Evolutionary conservation across 2,329 filamentous ascomycete species (phyloP).

Genomic region (Endocalyx cinctus): DNA sequence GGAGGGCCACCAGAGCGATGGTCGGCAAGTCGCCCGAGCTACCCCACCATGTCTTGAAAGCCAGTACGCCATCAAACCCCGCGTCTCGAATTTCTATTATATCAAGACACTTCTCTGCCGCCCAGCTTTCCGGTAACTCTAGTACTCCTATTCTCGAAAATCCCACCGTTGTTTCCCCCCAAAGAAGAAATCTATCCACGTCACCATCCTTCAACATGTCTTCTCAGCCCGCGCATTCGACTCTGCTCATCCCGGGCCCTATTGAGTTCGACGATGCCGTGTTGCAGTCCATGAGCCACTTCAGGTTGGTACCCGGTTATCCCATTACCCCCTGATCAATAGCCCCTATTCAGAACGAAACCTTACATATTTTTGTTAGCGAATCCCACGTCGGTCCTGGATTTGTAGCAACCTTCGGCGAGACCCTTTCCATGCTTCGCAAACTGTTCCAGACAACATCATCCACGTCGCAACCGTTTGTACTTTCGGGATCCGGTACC

Average conservation of each 20-base stretch:
- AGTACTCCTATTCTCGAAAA: constrained; percentile 19
- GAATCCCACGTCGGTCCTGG: constrained; percentile 89
- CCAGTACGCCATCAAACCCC: constrained; percentile 18
- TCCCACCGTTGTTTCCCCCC: constrained; percentile 21
- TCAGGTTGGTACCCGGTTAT: constrained; percentile 57
- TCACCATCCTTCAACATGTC: constrained; percentile 46
- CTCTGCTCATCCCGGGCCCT: constrained; percentile 91
- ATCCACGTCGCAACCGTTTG: constrained; percentile 79
- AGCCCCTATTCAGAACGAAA: not conserved
- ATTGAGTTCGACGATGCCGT: constrained; percentile 99
- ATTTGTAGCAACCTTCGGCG: constrained; percentile 88
- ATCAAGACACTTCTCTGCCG: constrained; percentile 22
- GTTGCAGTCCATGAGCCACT: constrained; percentile 90
- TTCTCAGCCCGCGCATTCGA: constrained; percentile 56
- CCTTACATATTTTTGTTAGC: constrained; percentile 39
- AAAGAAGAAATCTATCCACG: constrained; percentile 25
- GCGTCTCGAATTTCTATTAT: constrained; percentile 24
- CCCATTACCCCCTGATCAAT: constrained; percentile 6
- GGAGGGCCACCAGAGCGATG: constrained; percentile 20
- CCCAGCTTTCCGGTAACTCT: constrained; percentile 10
- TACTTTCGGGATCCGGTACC: constrained; percentile 91
- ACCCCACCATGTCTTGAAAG: constrained; percentile 21
- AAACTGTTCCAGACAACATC: constrained; percentile 91
- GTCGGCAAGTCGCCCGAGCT: constrained; percentile 22
- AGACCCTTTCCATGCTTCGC: constrained; percentile 80